Percentiles rank a stretch among this genome's conserved stretches.
Evolutionary conservation across 139 green algal species (phyloP).

Genomic region (Chlorella vulgaris): DNA sequence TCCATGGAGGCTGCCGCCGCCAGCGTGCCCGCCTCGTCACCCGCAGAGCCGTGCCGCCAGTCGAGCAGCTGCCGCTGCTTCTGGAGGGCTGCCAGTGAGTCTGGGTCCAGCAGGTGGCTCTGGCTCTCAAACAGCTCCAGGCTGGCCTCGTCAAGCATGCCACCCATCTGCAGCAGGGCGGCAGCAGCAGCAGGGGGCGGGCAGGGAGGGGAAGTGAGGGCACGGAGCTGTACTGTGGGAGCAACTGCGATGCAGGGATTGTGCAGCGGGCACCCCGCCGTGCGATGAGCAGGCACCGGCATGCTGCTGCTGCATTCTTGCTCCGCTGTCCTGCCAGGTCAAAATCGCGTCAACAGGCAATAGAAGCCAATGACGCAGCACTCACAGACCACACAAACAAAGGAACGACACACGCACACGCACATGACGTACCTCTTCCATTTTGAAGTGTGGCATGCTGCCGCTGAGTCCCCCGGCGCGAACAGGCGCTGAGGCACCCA

Average conservation of each 20-base stretch:
- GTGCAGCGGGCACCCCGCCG: no score
- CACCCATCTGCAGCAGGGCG: slow-evolving; percentile 23
- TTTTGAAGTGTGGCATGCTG: slow-evolving; percentile 12
- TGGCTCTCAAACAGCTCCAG: slow-evolving; percentile 52
- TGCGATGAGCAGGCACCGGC: no score
- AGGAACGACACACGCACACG: no score
- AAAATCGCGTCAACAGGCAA: no score
- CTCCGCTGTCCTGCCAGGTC: no score
- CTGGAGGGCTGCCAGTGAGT: slow-evolving; percentile 27
- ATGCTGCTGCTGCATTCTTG: no score
- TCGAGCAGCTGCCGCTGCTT: slow-evolving; percentile 41
- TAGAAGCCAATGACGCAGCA: not conserved
- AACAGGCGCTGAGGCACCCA: slow-evolving; percentile 11
- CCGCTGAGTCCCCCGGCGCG: not conserved
- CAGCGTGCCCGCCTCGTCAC: slow-evolving; percentile 12
- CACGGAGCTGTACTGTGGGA: not conserved
- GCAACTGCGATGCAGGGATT: not conserved
- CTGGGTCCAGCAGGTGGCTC: slow-evolving; percentile 43
- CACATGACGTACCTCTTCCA: slow-evolving; percentile 7
- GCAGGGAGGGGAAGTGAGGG: not conserved
- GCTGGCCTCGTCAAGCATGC: slow-evolving; percentile 44
- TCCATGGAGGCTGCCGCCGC: slow-evolving; percentile 25
- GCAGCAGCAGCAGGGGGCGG: not conserved
- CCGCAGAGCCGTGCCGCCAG: slow-evolving; percentile 22
- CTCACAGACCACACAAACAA: no score